phyloP scores from a whole-genome alignment of 2,329 filamentous ascomycete genomes.

The Nigrograna mackinnonii region DNA sequence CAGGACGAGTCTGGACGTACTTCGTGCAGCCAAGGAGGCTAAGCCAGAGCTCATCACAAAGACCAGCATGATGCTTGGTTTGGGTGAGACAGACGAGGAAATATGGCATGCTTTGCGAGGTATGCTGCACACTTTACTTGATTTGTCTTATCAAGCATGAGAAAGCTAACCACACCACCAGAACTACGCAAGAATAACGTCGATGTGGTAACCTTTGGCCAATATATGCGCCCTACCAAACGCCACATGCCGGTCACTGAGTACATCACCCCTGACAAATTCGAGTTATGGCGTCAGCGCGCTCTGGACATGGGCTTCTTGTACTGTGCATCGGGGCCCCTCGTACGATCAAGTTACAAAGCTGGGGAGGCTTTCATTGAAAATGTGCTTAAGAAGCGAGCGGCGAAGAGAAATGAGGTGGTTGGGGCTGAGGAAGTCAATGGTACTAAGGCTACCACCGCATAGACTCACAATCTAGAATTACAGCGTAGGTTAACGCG shows the following conservation, averaged over 20 bases:
- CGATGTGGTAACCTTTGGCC: slow-evolving; percentile 97
- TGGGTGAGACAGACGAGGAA: slow-evolving; percentile 90
- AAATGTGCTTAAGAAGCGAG: slow-evolving; percentile 89
- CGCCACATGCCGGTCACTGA: slow-evolving; percentile 95
- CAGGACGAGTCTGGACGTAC: slow-evolving; percentile 77
- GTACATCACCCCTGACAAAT: slow-evolving; percentile 88
- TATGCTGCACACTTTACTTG: slow-evolving; percentile 36
- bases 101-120: slow-evolving; percentile 76
- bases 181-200: slow-evolving; percentile 81
- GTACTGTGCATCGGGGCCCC: slow-evolving; percentile 90
- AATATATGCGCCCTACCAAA: slow-evolving; percentile 99
- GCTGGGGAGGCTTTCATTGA: slow-evolving; percentile 98
- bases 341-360: slow-evolving; percentile 96
- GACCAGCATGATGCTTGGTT: slow-evolving; percentile 94
- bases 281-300: slow-evolving; percentile 87
- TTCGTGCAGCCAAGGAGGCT: slow-evolving; percentile 79
- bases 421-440: slow-evolving; percentile 14
- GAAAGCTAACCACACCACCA: slow-evolving; percentile 30
- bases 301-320: slow-evolving; percentile 95
- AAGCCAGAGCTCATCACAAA: slow-evolving; percentile 88
- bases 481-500: too few species aligned
- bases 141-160: background rate
- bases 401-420: slow-evolving; percentile 31
- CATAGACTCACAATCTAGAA: too few species aligned
- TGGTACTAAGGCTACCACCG: background rate